Percentiles rank a stretch among this genome's conserved stretches.
Conservation (phyloP, 1,284 basidiomycete species). For the Pascua guehoae region DNA sequence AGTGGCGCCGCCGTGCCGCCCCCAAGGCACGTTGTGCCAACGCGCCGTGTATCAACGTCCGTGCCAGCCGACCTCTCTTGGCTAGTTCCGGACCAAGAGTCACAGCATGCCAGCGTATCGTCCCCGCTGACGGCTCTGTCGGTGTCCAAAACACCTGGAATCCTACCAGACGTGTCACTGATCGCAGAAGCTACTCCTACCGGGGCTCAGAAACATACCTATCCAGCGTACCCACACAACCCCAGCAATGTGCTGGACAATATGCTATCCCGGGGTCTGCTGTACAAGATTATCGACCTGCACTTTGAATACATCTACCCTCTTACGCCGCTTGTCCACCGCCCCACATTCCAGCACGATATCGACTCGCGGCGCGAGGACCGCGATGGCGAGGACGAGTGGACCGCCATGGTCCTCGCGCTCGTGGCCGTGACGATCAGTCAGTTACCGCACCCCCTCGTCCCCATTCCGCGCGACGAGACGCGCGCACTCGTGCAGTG, state of each 20-base stretch:
- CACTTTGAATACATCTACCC: conserved; percentile 86
- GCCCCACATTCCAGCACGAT: conserved; percentile 74
- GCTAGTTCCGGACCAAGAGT: neutral
- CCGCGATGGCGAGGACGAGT: conserved; percentile 58
- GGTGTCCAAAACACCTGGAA: neutral
- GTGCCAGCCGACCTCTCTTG: neutral
- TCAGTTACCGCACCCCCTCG: conserved; percentile 24
- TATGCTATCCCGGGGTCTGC: conserved; percentile 28
- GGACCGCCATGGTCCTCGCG: conserved; percentile 78
- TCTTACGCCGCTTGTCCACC: conserved; percentile 57
- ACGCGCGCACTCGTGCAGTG: conserved; percentile 12
- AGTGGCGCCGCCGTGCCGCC: neutral
- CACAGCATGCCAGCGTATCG: neutral
- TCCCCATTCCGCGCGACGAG: conserved; percentile 13
- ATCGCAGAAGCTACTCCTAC: neutral
- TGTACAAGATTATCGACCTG: conserved; percentile 60
- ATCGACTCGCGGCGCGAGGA: conserved; percentile 69
- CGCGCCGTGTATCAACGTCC: neutral
- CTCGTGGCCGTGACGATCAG: conserved; percentile 75
- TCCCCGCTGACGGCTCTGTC: neutral
- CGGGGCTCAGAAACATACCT: neutral
- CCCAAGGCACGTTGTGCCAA: neutral
- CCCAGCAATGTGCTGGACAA: conserved; percentile 33
- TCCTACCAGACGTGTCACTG: neutral
- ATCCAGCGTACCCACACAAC: conserved; percentile 12